Evolutionary conservation across 2,329 filamentous ascomycete species (phyloP), one percentile per base, ranked within the genome.

Genomic region (Sclerotiophoma versabilis): DNA sequence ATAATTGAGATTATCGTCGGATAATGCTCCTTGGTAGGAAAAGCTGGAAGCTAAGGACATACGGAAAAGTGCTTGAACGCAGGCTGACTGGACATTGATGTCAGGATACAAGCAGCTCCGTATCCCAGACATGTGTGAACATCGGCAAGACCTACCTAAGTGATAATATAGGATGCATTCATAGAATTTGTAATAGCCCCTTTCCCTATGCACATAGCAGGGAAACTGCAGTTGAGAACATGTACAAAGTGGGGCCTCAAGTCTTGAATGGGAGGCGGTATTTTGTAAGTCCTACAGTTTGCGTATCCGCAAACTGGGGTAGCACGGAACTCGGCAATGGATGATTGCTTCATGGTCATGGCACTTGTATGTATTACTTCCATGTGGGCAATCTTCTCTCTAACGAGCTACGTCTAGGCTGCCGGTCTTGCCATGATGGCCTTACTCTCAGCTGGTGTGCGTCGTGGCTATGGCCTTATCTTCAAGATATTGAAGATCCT

Each of bases 321-420:
- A 17, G 20, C 17, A 12, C 34, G n/a, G 19, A 39, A 10, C 2
- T 44, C 34, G 20, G 14, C 19, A 6, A 15, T 34, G 12, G 37
- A 49, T 9, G 37, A 49, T 25, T 12, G 20, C 11, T 36, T 49
- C n/a, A 43, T 49, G 47, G 20, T 36, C 11, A 6, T 49, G 15
- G 37, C 47, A 23, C 14, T 49, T 19, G 37, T 43, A 49, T 19
- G 47, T 27, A 10, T 32, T 14, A 22, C 10, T 25, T 42, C 23
- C 11, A 20, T 30, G 32, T 4, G 27, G 12, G 8, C 19, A 17
- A 2, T 17, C n/a, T 14, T 25, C 17, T 26, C 19, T 20, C 23
- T 27, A 5, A 46, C 23, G 14, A 14, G 4, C 5, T n/a, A 23
- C 14, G n/a, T 3, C 14, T n/a, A 46, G 43, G 32, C 14, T n/a